These are phyloP conservation scores for Botrytis cinerea DNA, from an alignment of 2,329 filamentous ascomycete species.

Conservation along the genomic window DNA sequence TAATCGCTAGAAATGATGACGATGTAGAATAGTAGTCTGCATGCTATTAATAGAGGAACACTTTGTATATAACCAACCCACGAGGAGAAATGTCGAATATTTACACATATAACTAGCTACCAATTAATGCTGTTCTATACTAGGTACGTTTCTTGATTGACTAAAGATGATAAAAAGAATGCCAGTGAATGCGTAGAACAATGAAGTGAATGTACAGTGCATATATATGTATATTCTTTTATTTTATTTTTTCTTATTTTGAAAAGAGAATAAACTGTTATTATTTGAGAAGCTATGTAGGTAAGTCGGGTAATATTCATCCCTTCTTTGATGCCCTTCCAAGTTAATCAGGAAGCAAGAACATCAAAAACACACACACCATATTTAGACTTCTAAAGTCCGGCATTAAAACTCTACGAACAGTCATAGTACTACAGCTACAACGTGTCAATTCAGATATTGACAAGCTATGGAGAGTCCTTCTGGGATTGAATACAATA, in stretches of 20 bases:
- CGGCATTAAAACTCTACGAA: background rate
- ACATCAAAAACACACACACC: background rate
- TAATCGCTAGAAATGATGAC: background rate
- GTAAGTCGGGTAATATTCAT: background rate
- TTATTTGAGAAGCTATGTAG: background rate
- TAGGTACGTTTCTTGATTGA: background rate
- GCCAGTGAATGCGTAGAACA: background rate
- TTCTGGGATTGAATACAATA: background rate
- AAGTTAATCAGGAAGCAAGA: background rate
- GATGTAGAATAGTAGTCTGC: background rate
- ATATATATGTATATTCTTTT: background rate
- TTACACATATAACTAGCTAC: background rate
- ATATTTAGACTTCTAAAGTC: background rate
- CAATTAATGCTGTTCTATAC: background rate
- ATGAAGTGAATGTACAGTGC: background rate
- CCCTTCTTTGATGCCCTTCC: background rate
- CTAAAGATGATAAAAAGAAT: background rate
- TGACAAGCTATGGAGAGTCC: conserved; percentile 5
- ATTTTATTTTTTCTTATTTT: no score
- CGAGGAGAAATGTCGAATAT: background rate
- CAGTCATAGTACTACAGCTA: background rate
- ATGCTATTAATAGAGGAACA: background rate
- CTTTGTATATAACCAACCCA: background rate
- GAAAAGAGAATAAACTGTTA: background rate
- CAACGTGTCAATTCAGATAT: background rate